phyloP scores from a whole-genome alignment of 2,329 filamentous ascomycete species.

The Claviceps spartinae region DNA sequence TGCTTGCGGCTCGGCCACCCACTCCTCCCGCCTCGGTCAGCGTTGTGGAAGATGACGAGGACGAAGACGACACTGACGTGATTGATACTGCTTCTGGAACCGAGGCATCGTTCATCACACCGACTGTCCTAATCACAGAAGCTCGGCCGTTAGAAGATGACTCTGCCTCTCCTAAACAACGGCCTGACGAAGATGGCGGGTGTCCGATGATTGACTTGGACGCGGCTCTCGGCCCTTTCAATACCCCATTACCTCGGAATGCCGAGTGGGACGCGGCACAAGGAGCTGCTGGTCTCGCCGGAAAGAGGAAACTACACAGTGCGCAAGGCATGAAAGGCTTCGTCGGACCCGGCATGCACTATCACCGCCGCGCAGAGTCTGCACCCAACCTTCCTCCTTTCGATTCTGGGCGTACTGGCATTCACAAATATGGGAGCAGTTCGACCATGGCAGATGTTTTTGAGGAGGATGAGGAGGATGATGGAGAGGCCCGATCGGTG shows the following conservation, averaged over 20 bases:
- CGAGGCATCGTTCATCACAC: conserved; percentile 17
- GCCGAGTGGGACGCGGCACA: conserved; percentile 56
- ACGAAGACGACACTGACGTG: conserved; percentile 11
- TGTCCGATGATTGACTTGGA: conserved; percentile 87
- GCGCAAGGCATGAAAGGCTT: conserved; percentile 59
- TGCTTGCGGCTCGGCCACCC: conserved; percentile 25
- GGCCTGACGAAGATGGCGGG: conserved; percentile 46
- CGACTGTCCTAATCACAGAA: conserved; percentile 28
- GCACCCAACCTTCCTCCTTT: conserved; percentile 69
- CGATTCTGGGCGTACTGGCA: conserved; percentile 43
- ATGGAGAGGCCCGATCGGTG: conserved; percentile 37
- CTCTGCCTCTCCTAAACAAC: conserved; percentile 13
- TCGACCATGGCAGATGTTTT: conserved; percentile 78
- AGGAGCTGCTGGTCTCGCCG: conserved; percentile 36
- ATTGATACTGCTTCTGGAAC: conserved; percentile 11
- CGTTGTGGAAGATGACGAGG: conserved; percentile 16
- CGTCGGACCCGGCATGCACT: conserved; percentile 55
- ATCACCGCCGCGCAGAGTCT: conserved; percentile 66
- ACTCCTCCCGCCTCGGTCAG: conserved; percentile 30
- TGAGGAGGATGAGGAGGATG: conserved; percentile 65
- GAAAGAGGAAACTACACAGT: conserved; percentile 60
- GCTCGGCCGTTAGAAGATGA: conserved; percentile 17
- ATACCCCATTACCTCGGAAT: conserved; percentile 55
- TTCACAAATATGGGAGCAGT: conserved; percentile 50
- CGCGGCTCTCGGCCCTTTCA: conserved; percentile 83